phyloP scores from a whole-genome alignment of 257 asterid genomes.

The Solanum lycopersicoides region DNA sequence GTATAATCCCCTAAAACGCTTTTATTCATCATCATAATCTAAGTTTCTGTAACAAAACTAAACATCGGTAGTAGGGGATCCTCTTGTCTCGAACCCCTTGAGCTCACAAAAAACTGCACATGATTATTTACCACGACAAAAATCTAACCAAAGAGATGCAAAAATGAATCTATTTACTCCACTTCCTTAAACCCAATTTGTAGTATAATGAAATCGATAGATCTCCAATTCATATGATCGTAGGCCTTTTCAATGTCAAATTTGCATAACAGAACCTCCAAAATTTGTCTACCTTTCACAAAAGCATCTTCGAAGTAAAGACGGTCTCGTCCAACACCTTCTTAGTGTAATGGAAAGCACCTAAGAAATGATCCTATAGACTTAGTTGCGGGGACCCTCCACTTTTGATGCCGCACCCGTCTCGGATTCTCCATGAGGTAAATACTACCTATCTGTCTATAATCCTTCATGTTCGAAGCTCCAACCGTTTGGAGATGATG shows the following conservation, averaged over 20 bases:
- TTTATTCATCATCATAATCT: background rate
- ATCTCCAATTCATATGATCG: background rate
- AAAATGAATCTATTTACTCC: background rate
- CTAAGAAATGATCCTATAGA: background rate
- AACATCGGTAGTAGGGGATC: background rate
- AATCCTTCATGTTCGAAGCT: background rate
- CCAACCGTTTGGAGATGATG: background rate
- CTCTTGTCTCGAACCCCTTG: background rate
- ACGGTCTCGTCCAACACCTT: background rate
- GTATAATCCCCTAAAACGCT: background rate
- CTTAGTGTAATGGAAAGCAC: background rate
- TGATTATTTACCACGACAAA: background rate
- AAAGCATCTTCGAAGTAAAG: background rate
- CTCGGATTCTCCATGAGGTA: too few relatives aligned
- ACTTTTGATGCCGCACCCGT: too few relatives aligned
- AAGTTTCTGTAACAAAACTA: background rate
- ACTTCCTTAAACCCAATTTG: background rate
- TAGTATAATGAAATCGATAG: too few relatives aligned
- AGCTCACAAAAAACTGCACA: background rate
- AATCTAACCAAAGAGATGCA: background rate
- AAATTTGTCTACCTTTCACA: background rate
- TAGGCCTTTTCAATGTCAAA: background rate
- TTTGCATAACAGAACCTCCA: background rate
- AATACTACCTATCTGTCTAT: background rate
- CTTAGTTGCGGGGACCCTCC: too few relatives aligned